phyloP scores from a whole-genome alignment of 1,139 yeast species.

The Hansenula sp. region DNA sequence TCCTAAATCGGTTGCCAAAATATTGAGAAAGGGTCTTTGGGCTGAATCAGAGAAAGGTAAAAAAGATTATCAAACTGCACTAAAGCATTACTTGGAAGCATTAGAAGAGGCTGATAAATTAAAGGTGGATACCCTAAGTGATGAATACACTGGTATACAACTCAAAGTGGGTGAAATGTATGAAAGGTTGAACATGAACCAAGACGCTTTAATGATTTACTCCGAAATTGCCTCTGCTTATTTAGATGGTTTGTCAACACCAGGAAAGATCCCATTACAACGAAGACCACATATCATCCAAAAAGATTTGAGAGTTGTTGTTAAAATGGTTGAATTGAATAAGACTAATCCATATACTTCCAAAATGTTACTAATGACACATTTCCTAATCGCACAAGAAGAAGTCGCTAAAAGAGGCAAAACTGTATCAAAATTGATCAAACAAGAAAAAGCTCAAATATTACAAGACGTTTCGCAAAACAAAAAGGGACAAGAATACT shows the following conservation, averaged over 20 bases:
- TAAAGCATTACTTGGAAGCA: constrained; percentile 61
- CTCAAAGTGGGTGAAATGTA: constrained; percentile 85
- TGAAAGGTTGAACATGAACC: constrained; percentile 55
- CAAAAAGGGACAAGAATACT: not conserved
- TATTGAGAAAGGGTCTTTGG: constrained; percentile 73
- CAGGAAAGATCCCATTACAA: constrained; percentile 29
- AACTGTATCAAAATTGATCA: constrained; percentile 15
- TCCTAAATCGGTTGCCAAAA: constrained; percentile 60
- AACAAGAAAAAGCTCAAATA: constrained; percentile 8
- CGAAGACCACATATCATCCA: constrained; percentile 59
- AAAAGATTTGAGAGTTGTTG: constrained; percentile 65
- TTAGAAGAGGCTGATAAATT: constrained; percentile 39
- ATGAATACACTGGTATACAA: constrained; percentile 82
- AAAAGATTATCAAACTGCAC: constrained; percentile 59
- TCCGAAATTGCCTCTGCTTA: constrained; percentile 65
- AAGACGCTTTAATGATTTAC: constrained; percentile 64
- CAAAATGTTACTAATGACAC: constrained; percentile 60
- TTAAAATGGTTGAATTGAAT: constrained; percentile 62
- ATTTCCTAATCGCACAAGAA: constrained; percentile 62
- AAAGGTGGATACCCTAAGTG: constrained; percentile 53
- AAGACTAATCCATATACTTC: constrained; percentile 46
- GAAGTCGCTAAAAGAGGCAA: constrained; percentile 38
- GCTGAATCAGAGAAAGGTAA: constrained; percentile 77
- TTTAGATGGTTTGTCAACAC: constrained; percentile 46
- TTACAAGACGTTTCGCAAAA: constrained; percentile 1